Evolutionary conservation across 352 stramenopile species (phyloP), one percentile per base, ranked within the genome.

Genomic region (Globisporangium barbulae): DNA sequence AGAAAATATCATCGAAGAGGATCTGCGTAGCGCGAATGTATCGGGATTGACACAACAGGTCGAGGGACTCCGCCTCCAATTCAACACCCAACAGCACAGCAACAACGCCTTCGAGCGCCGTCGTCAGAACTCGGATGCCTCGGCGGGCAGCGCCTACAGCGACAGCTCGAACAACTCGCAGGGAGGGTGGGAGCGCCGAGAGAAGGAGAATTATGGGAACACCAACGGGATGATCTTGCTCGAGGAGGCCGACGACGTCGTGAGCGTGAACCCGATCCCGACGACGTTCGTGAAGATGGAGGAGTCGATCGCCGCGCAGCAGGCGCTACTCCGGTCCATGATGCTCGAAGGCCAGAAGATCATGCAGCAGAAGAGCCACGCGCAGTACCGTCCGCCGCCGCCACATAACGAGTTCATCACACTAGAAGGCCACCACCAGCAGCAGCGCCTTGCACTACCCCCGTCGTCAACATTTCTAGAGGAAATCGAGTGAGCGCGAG

Each of bases 331-430:
- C 30, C 76, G 83, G 22, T 88, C 78, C 37, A 90, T 91, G 78
- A 77, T 89, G 63, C 72, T 87, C 65, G 79, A 91, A 55, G 83
- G 83, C 56, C 75, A 90, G 63, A 89, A 89, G 70, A 90, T 91
- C 39, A 88, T 90, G 80, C 59, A 64, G 25, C 56, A 70, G 44
- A 64, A 61, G 58, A 52, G 25, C 42, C 45, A 44, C 21, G 35
- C 47, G 35, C 25, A 49, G n/a, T 62, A 67, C 33, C 53, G 41
- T 3, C 41, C 55, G 28, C 63, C 57, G 13, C 37, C 57, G 6
- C 54, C 44, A 12, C 47, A 55, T 25, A 57, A 67, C 33, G 56
- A 76, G 58, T 73, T 73, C 54, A 67, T 74, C 33, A 47, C 70
- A 19, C 60, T 75, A 17, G 61, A 73, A 13, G 69, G 66, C n/a